A percentile compares a stretch with the other conserved stretches of the same genome.
phyloP scores from a whole-genome alignment of 2,329 filamentous ascomycete species.

The Zymoseptoria passerinii region DNA sequence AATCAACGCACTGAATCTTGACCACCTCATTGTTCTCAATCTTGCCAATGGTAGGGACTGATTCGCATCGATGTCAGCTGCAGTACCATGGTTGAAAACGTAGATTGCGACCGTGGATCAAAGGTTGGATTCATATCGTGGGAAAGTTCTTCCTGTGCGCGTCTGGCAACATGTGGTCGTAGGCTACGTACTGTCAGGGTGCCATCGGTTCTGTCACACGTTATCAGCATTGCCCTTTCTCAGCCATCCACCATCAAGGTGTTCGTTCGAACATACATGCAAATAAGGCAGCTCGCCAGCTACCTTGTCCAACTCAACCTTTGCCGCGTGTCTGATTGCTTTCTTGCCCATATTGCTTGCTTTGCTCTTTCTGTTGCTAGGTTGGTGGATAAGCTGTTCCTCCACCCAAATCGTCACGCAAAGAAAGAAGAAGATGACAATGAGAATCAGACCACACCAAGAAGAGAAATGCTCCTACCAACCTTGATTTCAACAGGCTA shows the following conservation, averaged over 20 bases:
- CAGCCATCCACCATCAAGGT: conserved; percentile 8
- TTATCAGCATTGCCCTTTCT: conserved; percentile 3
- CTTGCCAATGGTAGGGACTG: conserved; percentile 64
- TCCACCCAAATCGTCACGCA: too few relatives aligned
- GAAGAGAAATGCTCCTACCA: not conserved
- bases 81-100: not conserved
- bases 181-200: conserved; percentile 65
- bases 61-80: not conserved
- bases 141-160: too few relatives aligned
- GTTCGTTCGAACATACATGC: conserved; percentile 14
- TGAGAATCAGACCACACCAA: not conserved
- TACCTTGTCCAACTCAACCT: conserved; percentile 64
- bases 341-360: conserved; percentile 38
- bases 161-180: conserved; percentile 90
- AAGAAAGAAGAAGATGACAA: not conserved
- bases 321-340: conserved; percentile 61
- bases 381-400: too few relatives aligned
- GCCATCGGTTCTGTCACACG: conserved; percentile 71
- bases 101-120: conserved; percentile 1
- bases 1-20: conserved; percentile 88
- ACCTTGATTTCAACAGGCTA: not conserved
- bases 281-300: conserved; percentile 55
- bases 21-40: conserved; percentile 81
- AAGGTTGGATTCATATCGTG: too few relatives aligned
- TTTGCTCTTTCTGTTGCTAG: conserved; percentile 2